Base-by-base conservation (phyloP, 129 eudicot species). In the Escallonia rubra region DNA sequence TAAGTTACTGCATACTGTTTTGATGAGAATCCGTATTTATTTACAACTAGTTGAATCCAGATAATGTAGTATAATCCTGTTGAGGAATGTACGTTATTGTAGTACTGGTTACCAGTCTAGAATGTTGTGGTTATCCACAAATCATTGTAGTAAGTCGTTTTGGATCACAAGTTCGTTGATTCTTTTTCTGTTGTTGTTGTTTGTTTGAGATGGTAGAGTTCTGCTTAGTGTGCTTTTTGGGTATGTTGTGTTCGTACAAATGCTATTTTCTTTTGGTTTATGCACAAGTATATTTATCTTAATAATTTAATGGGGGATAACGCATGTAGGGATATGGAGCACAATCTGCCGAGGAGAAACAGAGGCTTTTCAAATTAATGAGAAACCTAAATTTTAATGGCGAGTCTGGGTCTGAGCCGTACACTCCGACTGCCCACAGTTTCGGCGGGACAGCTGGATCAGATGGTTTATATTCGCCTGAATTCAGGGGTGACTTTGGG, bases 271-370 rank as follows among this genome's bases (percentile, higher is more conserved):
- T 23, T 23, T 23, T 23, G 34, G 34, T 23, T 23, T 23, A 1
- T 23, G 34, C 34, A 23, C 34, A 23, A 23, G 34, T 23, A 23
- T 23, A 23, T 0, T 23, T 23, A 23, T n/a, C n/a, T n/a, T n/a
- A n/a, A n/a, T n/a, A n/a, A n/a, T 23, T 23, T 23, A 23, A 23
- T 23, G 34, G 34, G 4, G 11, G 55, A 55, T 57, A 42, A 8
- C 76, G 67, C 51, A 49, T 81, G 55, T 63, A 93, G 98, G 98
- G 98, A 14, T 93, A 89, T 76, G 98, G 98, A 76, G 90, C 98
- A 61, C 98, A 93, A 72, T 93, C 98, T 78, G 86, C 92, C 64
- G 98, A 93, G 75, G 96, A 93, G 82, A 93, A 89, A 67, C 98
- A 93, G 71, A 86, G 92, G 86, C 91, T 93, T 67, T 84, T 82